phyloP scores from a whole-genome alignment of 192 early-diverging fungal species.

The Umbelopsis ramanniana region DNA sequence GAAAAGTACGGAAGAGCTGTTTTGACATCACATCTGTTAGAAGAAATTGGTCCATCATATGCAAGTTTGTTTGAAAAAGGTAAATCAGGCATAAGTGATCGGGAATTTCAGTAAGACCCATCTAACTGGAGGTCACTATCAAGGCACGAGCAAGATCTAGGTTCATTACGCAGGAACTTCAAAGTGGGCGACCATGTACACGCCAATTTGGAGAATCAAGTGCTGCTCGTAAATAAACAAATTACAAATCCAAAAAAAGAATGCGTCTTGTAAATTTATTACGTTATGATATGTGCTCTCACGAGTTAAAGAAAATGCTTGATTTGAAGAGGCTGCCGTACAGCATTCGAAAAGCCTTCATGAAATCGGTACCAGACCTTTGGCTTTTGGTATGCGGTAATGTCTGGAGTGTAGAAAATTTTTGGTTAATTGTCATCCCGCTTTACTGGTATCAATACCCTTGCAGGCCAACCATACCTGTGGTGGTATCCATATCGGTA shows the following conservation, averaged over 20 bases:
- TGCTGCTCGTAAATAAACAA: too few relatives aligned
- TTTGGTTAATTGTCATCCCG: neutral
- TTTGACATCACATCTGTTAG: constrained; percentile 65
- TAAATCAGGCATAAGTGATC: neutral
- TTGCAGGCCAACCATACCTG: constrained; percentile 23
- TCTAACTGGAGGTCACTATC: neutral
- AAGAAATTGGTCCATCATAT: constrained; percentile 59
- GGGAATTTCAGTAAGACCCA: too few relatives aligned
- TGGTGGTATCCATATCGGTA: constrained; percentile 14
- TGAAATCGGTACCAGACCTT: constrained; percentile 77
- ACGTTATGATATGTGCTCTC: neutral
- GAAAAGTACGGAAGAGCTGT: constrained; percentile 62
- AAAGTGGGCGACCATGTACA: too few relatives aligned
- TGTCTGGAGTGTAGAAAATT: neutral
- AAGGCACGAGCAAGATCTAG: neutral
- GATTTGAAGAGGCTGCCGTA: constrained; percentile 74
- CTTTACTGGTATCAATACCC: neutral
- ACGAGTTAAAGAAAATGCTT: constrained; percentile 57
- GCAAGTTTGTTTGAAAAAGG: constrained; percentile 42
- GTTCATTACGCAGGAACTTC: neutral
- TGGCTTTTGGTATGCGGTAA: constrained; percentile 26
- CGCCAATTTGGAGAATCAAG: too few relatives aligned
- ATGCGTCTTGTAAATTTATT: neutral
- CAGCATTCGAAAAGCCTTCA: constrained; percentile 93
- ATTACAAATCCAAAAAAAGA: too few relatives aligned